Evolutionary conservation across 306 rosid genomes (phyloP).

Genomic region (Elaeagnus macrophylla): DNA sequence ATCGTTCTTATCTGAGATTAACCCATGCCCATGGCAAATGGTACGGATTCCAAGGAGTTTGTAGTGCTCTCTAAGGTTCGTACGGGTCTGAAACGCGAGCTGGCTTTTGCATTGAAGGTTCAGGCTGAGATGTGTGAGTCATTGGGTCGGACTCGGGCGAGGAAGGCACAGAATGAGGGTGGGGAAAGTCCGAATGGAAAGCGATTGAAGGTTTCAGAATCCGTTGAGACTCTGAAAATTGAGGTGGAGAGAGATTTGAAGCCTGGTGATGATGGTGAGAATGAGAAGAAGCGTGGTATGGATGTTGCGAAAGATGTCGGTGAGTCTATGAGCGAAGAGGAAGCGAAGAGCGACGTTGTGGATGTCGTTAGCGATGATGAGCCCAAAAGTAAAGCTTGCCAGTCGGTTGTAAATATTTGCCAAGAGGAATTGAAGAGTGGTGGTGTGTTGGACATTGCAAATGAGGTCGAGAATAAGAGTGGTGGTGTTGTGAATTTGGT

Average conservation of each 20-base stretch:
- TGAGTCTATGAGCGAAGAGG: constrained; percentile 46
- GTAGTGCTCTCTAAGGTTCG: constrained; percentile 59
- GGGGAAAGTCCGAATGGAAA: constrained; percentile 9
- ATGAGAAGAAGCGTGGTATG: constrained; percentile 15
- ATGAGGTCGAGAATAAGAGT: constrained; percentile 15
- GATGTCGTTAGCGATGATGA: constrained; percentile 63
- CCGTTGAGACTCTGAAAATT: neutral
- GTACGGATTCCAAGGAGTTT: constrained; percentile 61
- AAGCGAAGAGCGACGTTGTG: constrained; percentile 67
- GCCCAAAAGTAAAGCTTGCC: constrained; percentile 31
- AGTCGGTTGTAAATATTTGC: constrained; percentile 4
- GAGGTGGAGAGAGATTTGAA: constrained; percentile 5
- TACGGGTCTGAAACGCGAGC: constrained; percentile 52
- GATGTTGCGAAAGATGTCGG: constrained; percentile 10
- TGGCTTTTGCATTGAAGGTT: constrained; percentile 52
- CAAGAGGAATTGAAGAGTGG: constrained; percentile 21
- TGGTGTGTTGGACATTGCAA: neutral
- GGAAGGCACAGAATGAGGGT: constrained; percentile 21
- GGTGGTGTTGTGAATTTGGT: neutral
- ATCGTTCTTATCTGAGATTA: constrained; percentile 1
- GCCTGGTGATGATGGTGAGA: constrained; percentile 2
- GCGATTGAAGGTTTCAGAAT: constrained; percentile 22
- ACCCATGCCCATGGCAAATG: constrained; percentile 57
- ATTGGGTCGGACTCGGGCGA: constrained; percentile 45
- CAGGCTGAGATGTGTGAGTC: constrained; percentile 44